Base-by-base conservation (phyloP, 495 filamentous ascomycete species). In the Saxophila tyrrhenica region DNA sequence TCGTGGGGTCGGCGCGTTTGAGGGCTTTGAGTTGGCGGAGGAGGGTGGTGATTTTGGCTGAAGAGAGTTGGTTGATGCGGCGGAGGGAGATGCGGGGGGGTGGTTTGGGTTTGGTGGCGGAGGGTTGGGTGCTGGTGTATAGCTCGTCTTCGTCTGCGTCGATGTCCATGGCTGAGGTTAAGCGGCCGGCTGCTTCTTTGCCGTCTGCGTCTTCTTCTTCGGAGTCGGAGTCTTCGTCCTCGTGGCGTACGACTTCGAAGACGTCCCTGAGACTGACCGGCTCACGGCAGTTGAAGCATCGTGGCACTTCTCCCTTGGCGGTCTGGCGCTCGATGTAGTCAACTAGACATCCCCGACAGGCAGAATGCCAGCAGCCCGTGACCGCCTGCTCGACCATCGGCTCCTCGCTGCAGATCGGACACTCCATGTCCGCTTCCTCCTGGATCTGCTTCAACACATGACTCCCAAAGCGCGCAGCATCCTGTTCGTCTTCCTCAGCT, bases 351-450 rank as follows among this genome's bases (percentile, higher is more conserved):
- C 87, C 81, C 68, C 92, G 94, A 75, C 92, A 98, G 1, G 92
- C 90, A 21, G 85, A 88, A 67, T 98, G 92, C 86, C 91, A 97
- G 69, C 92, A 98, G 0, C 88, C 86, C 0, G 92, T 95, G 0
- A 98, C 91, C 0, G 87, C 83, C 54, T 94, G 90, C 43, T 95
- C 84, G 43, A 84, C 78, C 87, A 96, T 95, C 5, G 89, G 89
- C 65, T 95, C 92, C 64, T 95, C 89, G 8, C 85, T 78, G 69
- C 92, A 98, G 55, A 98, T 87, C 8, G 92, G 90, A 63, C 92
- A 98, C 69, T 98, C 92, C 49, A 85, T 84, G 43, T 82, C 80
- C 19, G 82, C 83, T 59, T 95, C 89, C 25, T 85, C 87, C 54
- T 89, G 84, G 47, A 98, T 98, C 65, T 97, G 88, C 53, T 82